Evolutionary conservation across 139 green algal genomes (phyloP).

Genomic region (Protoeuglena noctilucae): DNA sequence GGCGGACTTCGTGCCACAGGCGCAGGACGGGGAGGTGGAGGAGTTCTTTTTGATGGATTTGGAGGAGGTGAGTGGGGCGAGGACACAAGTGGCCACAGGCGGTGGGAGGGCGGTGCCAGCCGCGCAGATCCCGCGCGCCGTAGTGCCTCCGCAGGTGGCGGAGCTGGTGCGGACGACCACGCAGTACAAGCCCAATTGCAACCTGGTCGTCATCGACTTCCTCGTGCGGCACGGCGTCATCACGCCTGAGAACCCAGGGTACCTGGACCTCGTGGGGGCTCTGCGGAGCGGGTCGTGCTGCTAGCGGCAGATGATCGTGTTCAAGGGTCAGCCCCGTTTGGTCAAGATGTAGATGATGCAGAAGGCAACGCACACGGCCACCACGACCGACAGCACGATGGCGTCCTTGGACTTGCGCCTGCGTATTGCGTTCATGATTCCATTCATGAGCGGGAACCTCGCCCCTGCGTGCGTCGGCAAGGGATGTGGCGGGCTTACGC

Average conservation of each 20-base stretch:
- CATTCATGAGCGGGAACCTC: not conserved
- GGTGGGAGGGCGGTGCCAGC: too few relatives aligned
- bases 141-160: too few relatives aligned
- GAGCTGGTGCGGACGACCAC: slow-evolving; percentile 18
- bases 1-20: slow-evolving; percentile 51
- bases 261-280: slow-evolving; percentile 38
- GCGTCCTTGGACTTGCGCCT: not conserved
- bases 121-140: too few relatives aligned
- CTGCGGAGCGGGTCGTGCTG: slow-evolving; percentile 27
- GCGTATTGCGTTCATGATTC: not conserved
- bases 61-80: slow-evolving; percentile 42
- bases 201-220: slow-evolving; percentile 85
- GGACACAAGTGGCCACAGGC: too few relatives aligned
- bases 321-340: too few relatives aligned
- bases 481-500: too few relatives aligned
- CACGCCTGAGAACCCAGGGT: slow-evolving; percentile 38
- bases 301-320: too few relatives aligned
- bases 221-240: slow-evolving; percentile 50
- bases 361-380: not conserved
- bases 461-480: not conserved
- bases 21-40: slow-evolving; percentile 63
- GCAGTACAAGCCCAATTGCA: slow-evolving; percentile 91
- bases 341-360: not conserved
- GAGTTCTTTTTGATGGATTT: slow-evolving; percentile 56
- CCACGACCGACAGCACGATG: not conserved